These are phyloP conservation scores for Pestalotiopsis sp. DNA, from an alignment of 2,329 filamentous ascomycete genomes.

Conservation along the genomic window DNA sequence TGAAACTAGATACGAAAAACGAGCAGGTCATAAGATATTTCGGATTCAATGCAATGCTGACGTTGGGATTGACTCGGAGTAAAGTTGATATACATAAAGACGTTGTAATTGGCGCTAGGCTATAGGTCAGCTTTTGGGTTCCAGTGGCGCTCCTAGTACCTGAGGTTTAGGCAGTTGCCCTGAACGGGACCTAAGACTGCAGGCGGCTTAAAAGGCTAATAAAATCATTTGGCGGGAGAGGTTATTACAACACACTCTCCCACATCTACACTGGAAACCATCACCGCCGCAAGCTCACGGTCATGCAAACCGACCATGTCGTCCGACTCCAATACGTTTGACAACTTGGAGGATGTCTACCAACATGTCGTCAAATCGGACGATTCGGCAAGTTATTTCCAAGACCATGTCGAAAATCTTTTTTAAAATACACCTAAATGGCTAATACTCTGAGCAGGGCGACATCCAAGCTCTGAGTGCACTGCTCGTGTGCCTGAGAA, in stretches of 20 bases:
- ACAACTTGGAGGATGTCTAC: background rate
- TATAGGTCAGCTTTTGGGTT: background rate
- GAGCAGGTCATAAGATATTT: too few species aligned
- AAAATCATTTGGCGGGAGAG: too few species aligned
- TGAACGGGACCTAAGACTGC: background rate
- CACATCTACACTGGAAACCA: background rate
- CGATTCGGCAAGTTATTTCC: background rate
- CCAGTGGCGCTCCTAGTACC: background rate
- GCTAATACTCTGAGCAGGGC: background rate
- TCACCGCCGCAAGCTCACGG: background rate
- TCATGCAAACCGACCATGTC: background rate
- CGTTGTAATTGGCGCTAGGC: background rate
- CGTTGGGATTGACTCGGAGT: background rate
- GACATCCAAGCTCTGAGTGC: conserved; percentile 1
- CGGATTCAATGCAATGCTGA: too few species aligned
- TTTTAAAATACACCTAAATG: background rate
- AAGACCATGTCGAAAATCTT: background rate
- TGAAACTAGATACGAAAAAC: too few species aligned
- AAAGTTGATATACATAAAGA: background rate
- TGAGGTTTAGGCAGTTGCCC: background rate
- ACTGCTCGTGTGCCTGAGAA: conserved; percentile 2
- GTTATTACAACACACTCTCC: background rate
- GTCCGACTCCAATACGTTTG: background rate
- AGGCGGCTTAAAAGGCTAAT: too few species aligned
- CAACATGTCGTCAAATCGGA: background rate